Evolutionary conservation across 2,329 filamentous ascomycete genomes (phyloP).

Genomic region (Fusarium nygamai): DNA sequence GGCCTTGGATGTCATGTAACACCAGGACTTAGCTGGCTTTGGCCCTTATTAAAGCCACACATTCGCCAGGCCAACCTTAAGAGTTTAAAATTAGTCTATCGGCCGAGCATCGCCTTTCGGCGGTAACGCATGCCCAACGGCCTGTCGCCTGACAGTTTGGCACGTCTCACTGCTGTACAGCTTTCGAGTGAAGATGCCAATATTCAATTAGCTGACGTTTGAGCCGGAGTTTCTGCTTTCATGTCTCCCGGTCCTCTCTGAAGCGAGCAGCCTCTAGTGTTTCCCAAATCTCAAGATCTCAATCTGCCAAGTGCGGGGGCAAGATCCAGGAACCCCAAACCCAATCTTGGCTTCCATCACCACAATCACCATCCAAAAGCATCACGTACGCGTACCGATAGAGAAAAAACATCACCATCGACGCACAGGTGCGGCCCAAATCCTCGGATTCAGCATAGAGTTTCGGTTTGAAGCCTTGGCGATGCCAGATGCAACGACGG

Average conservation of each 20-base stretch:
- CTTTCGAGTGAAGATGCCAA: accelerated
- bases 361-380: neutral
- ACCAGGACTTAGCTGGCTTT: too few species aligned
- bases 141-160: too few species aligned
- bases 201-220: too few species aligned
- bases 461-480: neutral
- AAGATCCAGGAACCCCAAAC: neutral
- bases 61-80: too few species aligned
- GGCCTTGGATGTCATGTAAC: too few species aligned
- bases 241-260: neutral
- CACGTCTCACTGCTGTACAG: too few species aligned
- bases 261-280: neutral
- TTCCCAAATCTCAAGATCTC: neutral
- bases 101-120: neutral
- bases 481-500: neutral
- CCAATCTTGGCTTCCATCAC: neutral
- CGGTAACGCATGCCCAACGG: too few species aligned
- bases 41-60: too few species aligned
- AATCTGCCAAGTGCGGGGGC: neutral
- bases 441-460: neutral
- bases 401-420: neutral
- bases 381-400: neutral
- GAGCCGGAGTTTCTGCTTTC: too few species aligned
- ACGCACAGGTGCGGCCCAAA: neutral
- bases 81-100: neutral